phyloP scores from a whole-genome alignment of 805 yeast species.

The Suhomyces tanzawaensis region DNA sequence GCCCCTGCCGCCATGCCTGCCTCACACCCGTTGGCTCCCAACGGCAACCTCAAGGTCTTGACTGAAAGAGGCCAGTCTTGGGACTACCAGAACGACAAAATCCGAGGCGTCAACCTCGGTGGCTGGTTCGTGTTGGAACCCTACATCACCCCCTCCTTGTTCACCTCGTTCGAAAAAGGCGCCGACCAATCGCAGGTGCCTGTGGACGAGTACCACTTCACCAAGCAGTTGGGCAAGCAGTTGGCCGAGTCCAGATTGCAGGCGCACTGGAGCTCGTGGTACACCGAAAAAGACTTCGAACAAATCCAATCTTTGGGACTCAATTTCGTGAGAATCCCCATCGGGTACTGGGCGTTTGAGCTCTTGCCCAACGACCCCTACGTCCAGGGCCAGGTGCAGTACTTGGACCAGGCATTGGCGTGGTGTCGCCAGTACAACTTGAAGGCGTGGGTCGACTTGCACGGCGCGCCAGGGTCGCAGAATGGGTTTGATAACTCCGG shows the following conservation, averaged over 20 bases:
- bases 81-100: conserved; percentile 36
- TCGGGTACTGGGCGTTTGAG: conserved; percentile 92
- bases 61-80: conserved; percentile 21
- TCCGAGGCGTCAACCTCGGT: conserved; percentile 77
- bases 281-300: conserved; percentile 68
- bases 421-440: conserved; percentile 65
- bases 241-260: conserved; percentile 51
- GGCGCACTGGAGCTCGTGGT: conserved; percentile 78
- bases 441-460: conserved; percentile 73
- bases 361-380: conserved; percentile 70
- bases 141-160: conserved; percentile 77
- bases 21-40: conserved; percentile 5
- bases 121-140: conserved; percentile 92
- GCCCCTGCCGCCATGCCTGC: conserved; percentile 4
- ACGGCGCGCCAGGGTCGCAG: conserved; percentile 82
- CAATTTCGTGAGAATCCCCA: conserved; percentile 85
- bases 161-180: conserved; percentile 53
- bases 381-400: conserved; percentile 74
- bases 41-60: conserved; percentile 13
- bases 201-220: conserved; percentile 78
- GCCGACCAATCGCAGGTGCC: conserved; percentile 50
- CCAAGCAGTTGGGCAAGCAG: conserved; percentile 58
- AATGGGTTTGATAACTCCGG: conserved; percentile 93
- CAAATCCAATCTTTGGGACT: conserved; percentile 62
- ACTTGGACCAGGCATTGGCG: conserved; percentile 69